Percentiles rank a stretch among this genome's conserved stretches.
Conservation (phyloP, 2,329 filamentous ascomycete species). For the Thielaviopsis musarum region DNA sequence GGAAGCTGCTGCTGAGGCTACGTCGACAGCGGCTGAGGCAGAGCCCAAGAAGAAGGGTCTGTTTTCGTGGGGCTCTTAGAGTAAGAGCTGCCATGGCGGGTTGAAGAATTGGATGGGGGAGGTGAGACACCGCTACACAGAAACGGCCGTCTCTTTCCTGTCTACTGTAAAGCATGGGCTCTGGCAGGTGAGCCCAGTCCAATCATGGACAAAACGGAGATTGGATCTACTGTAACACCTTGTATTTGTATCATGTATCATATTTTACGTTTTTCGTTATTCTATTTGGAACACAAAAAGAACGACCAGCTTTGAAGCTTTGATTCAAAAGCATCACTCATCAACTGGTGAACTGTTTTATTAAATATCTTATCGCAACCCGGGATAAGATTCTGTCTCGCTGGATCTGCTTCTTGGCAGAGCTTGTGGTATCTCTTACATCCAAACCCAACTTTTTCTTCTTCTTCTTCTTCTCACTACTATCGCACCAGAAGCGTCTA, state of each 20-base stretch:
- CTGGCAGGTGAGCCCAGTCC: background rate
- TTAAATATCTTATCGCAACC: background rate
- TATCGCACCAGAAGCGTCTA: constrained; percentile 16
- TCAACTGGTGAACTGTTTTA: background rate
- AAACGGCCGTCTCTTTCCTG: background rate
- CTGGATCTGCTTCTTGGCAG: background rate
- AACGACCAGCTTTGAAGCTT: background rate
- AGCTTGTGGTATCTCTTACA: background rate
- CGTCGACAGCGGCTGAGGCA: background rate
- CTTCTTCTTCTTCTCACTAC: background rate
- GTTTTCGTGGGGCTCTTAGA: constrained; percentile 8
- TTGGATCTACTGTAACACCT: constrained; percentile 8
- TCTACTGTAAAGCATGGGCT: background rate
- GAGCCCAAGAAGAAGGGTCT: constrained; percentile 7
- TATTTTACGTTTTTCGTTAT: constrained; percentile 2
- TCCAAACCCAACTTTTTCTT: background rate
- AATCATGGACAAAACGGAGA: background rate
- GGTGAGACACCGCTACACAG: background rate
- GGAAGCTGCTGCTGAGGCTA: constrained; percentile 3
- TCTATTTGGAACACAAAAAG: background rate
- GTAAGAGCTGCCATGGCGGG: background rate
- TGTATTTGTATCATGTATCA: constrained; percentile 12
- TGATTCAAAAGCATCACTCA: background rate
- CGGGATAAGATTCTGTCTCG: background rate
- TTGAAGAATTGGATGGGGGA: background rate